These are phyloP conservation scores for Irineochytrium annulatum DNA, from an alignment of 192 early-diverging fungal genomes.

Conservation along the genomic window DNA sequence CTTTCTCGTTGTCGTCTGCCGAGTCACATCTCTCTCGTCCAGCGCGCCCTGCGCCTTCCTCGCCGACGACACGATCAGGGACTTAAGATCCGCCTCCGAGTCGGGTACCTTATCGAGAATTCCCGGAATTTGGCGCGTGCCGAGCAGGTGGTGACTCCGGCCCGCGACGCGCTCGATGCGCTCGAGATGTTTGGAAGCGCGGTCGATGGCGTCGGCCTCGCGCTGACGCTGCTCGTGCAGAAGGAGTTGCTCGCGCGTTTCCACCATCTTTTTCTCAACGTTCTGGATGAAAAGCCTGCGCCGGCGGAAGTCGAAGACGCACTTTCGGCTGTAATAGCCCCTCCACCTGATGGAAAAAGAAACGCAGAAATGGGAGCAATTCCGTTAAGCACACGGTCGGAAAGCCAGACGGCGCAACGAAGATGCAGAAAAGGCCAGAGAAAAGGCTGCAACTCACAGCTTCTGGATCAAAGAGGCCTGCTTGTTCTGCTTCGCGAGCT, in stretches of 20 bases:
- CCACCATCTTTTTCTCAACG: constrained; percentile 25
- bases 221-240: constrained; percentile 15
- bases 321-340: constrained; percentile 36
- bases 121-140: constrained; percentile 43
- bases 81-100: neutral
- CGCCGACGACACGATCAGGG: neutral
- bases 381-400: too few species aligned
- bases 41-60: neutral
- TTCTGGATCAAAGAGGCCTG: constrained; percentile 40
- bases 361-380: too few species aligned
- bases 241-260: constrained; percentile 22
- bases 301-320: constrained; percentile 36
- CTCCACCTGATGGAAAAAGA: constrained; percentile 30
- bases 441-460: constrained; percentile 37
- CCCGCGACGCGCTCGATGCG: constrained; percentile 22
- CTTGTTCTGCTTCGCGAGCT: constrained; percentile 21
- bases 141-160: constrained; percentile 41
- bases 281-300: constrained; percentile 33
- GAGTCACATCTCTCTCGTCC: too few species aligned
- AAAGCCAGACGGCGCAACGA: neutral
- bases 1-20: neutral
- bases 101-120: constrained; percentile 16
- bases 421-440: too few species aligned
- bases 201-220: neutral
- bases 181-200: constrained; percentile 6